Evolutionary conservation across 1,284 basidiomycete genomes (phyloP).

Genomic region (Moesziomyces antarcticus): DNA sequence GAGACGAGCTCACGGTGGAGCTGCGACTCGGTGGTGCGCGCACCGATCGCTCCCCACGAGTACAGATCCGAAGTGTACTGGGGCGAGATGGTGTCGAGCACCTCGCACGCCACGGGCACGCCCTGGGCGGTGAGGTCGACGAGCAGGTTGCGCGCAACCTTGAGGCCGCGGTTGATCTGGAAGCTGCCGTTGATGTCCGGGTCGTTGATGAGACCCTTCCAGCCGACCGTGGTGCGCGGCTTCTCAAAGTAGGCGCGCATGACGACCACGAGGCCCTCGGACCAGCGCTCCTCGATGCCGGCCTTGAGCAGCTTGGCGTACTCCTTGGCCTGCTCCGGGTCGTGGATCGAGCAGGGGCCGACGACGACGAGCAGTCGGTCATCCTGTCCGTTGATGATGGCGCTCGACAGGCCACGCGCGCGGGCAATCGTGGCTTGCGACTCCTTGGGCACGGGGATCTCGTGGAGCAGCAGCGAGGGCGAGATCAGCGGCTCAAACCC

Average conservation of each 20-base stretch:
- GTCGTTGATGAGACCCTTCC: constrained; percentile 79
- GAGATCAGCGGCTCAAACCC: constrained; percentile 66
- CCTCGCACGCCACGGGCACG: constrained; percentile 91
- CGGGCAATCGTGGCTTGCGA: constrained; percentile 59
- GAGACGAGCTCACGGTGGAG: constrained; percentile 70
- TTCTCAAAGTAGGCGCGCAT: constrained; percentile 94
- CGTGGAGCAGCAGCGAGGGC: constrained; percentile 61
- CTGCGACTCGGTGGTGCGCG: constrained; percentile 80
- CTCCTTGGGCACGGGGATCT: constrained; percentile 57
- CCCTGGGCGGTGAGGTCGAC: constrained; percentile 88
- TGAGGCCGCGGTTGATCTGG: constrained; percentile 91
- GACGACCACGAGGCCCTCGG: constrained; percentile 82
- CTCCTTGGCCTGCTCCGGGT: constrained; percentile 85
- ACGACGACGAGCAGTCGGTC: constrained; percentile 67
- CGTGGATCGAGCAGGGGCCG: constrained; percentile 97
- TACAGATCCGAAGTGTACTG: constrained; percentile 76
- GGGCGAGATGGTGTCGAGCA: constrained; percentile 76
- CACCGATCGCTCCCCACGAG: constrained; percentile 98
- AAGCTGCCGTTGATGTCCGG: constrained; percentile 92
- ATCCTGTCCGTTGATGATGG: constrained; percentile 63
- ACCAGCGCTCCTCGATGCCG: constrained; percentile 65
- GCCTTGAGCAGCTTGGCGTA: constrained; percentile 75
- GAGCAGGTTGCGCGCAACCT: constrained; percentile 83
- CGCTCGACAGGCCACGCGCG: constrained; percentile 52
- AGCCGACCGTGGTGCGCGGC: constrained; percentile 80